Evolutionary conservation across 345 rosid species (phyloP), one percentile per base, ranked within the genome.

Genomic region (Salix brachista): DNA sequence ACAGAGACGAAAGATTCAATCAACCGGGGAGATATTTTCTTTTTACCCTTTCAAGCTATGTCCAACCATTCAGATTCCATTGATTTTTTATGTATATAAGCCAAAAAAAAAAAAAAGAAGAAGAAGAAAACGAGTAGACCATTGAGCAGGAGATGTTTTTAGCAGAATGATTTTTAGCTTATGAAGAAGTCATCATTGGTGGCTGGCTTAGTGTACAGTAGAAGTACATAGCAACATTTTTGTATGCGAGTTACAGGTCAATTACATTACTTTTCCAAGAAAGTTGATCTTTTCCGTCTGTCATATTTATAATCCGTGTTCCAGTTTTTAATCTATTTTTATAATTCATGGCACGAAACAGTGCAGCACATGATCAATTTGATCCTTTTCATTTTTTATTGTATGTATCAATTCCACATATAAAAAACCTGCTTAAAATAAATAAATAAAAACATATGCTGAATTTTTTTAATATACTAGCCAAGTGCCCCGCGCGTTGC

Each of bases 181-280:
- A 37, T 10, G 58, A 36, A 64, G 3, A 16, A 64, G 58, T 69
- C 34, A 10, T 70, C 25, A 64, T 69, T 21, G 77, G 64, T 75
- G 46, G 58, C 42, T 75, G 46, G 58, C 30, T 44, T 28, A 52
- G 64, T 65, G 50, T 75, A 65, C 56, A 75, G 37, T 34, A 34
- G 1, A 5, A 34, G 50, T 13, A 48, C n/a, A 8, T 19, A 30
- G 10, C 48, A n/a, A 6, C 4, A 41, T 1, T 2, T 65, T 56
- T 75, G 11, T 3, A 65, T 32, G 11, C 13, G 70, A 65, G 21
- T 44, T 3, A 28, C 28, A 65, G 60, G 9, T 62, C 28, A n/a
- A 36, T 74, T 64, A 62, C 76, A 36, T 74, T 64, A 42, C 76
- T 26, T 73, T 73, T 67, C 61, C 46, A 9, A 25, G 42, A 64